These are phyloP conservation scores for Daedaleopsis sinensis DNA, from an alignment of 768 basidiomycete species.

Conservation along the genomic window DNA sequence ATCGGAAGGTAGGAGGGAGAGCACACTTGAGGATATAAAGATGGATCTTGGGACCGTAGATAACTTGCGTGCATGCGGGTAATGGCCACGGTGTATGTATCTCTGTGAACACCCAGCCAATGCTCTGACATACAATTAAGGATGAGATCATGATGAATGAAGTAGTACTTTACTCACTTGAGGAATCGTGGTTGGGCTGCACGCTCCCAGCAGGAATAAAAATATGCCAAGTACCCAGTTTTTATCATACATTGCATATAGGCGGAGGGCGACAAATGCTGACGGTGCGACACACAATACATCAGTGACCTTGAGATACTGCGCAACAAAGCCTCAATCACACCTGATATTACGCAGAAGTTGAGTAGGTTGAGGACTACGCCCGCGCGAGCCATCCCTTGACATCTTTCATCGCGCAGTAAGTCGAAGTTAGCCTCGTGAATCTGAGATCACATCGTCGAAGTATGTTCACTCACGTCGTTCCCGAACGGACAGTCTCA, in stretches of 20 bases:
- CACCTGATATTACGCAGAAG: no score
- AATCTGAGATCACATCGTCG: no score
- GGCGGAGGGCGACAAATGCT: slow-evolving; percentile 1
- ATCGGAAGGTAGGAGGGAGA: no score
- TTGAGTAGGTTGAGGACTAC: no score
- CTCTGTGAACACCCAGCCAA: not conserved
- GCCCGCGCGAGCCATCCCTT: no score
- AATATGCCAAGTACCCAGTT: not conserved
- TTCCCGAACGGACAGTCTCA: not conserved
- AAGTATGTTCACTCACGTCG: not conserved
- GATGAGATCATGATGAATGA: no score
- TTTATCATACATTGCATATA: not conserved
- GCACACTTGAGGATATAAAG: no score
- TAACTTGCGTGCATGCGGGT: not conserved
- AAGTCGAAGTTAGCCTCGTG: no score
- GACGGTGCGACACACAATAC: not conserved
- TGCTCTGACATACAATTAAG: not conserved
- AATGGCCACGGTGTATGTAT: not conserved
- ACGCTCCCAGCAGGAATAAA: not conserved
- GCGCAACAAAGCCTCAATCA: not conserved
- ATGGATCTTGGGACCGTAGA: not conserved
- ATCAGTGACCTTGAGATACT: not conserved
- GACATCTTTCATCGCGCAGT: no score
- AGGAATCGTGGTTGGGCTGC: not conserved
- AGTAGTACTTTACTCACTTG: no score